Conservation (phyloP, 1,139 yeast species). For the Pichia sp. region DNA sequence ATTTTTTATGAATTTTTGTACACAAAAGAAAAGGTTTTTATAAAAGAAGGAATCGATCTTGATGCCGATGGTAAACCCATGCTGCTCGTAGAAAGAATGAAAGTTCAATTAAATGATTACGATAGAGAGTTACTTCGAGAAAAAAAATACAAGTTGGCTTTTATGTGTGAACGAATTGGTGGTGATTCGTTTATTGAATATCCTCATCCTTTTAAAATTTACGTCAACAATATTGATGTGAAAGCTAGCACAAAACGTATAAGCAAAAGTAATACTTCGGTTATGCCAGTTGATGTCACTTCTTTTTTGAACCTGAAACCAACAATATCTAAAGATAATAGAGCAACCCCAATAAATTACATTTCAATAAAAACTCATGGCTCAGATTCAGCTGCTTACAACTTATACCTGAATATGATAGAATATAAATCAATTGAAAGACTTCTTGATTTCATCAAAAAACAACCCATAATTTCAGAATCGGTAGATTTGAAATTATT, state of each 20-base stretch:
- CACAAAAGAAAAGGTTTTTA: background rate
- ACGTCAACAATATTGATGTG: conserved; percentile 38
- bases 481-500: conserved; percentile 39
- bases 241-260: conserved; percentile 50
- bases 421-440: background rate
- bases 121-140: conserved; percentile 29
- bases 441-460: conserved; percentile 17
- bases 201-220: conserved; percentile 52
- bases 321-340: conserved; percentile 45
- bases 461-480: conserved; percentile 38
- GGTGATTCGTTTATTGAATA: conserved; percentile 40
- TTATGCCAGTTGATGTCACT: conserved; percentile 60
- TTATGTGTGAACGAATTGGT: conserved; percentile 16
- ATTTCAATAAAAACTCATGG: too few relatives aligned
- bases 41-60: conserved; percentile 17
- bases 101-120: conserved; percentile 33
- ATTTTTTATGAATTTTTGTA: conserved; percentile 4
- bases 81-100: conserved; percentile 11
- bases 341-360: conserved; percentile 26
- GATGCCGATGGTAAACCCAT: background rate
- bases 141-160: conserved; percentile 29
- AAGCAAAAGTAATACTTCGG: conserved; percentile 54
- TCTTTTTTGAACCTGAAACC: conserved; percentile 26
- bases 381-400: background rate
- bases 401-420: background rate